phyloP scores from a whole-genome alignment of 2,329 filamentous ascomycete species.

The Epicoccum nigrum region DNA sequence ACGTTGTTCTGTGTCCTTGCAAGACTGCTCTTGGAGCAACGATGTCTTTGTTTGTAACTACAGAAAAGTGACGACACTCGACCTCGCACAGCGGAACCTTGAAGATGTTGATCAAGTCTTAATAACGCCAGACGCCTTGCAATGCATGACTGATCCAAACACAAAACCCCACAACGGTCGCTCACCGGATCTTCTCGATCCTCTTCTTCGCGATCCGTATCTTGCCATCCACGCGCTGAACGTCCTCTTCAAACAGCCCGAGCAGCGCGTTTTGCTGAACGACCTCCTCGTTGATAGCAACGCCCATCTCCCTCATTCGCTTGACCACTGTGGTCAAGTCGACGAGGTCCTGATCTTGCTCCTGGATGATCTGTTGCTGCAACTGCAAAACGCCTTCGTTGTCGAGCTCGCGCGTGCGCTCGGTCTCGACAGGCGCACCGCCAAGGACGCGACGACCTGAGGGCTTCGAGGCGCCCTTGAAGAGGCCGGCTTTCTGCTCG shows the following conservation, averaged over 20 bases:
- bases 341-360: constrained; percentile 76
- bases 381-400: constrained; percentile 76
- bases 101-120: too few species aligned
- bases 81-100: too few species aligned
- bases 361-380: constrained; percentile 74
- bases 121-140: constrained; percentile 1
- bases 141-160: not conserved
- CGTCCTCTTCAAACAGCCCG: constrained; percentile 68
- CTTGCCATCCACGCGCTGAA: constrained; percentile 70
- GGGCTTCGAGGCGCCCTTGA: constrained; percentile 34
- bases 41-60: too few species aligned
- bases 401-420: constrained; percentile 76
- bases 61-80: too few species aligned
- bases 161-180: not conserved
- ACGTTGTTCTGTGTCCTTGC: too few species aligned
- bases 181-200: constrained; percentile 64
- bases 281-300: constrained; percentile 76
- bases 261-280: constrained; percentile 63
- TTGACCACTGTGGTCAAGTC: constrained; percentile 71
- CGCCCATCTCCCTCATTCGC: constrained; percentile 77
- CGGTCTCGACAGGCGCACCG: constrained; percentile 74
- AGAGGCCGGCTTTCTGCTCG: constrained; percentile 46
- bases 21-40: too few species aligned
- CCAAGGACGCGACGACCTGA: constrained; percentile 71
- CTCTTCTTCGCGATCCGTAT: constrained; percentile 75